These are phyloP conservation scores for Deinandra increscens DNA, from an alignment of 129 eudicot genomes.

Conservation along the genomic window DNA sequence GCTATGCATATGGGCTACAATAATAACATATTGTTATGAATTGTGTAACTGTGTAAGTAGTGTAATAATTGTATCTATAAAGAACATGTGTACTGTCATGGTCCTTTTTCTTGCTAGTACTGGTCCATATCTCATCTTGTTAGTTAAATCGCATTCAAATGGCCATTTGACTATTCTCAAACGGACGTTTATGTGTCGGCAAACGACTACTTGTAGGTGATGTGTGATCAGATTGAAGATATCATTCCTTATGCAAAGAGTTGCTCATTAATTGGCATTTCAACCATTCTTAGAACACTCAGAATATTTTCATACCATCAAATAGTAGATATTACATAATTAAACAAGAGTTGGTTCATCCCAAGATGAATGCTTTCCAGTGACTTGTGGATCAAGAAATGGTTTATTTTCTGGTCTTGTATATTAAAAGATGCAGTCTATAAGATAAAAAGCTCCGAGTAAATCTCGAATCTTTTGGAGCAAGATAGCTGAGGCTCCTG, in stretches of 20 bases:
- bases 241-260: too few relatives aligned
- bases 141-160: too few relatives aligned
- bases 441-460: constrained; percentile 41
- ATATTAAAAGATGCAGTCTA: constrained; percentile 15
- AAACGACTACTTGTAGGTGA: too few relatives aligned
- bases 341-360: constrained; percentile 12
- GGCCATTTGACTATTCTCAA: too few relatives aligned
- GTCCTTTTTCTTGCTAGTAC: too few relatives aligned
- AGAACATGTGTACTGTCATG: not conserved
- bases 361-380: not conserved
- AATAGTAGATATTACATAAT: constrained; percentile 4
- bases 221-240: too few relatives aligned
- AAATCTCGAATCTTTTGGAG: constrained; percentile 53
- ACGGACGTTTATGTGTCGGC: too few relatives aligned
- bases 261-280: too few relatives aligned
- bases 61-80: not conserved
- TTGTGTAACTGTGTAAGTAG: not conserved
- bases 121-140: too few relatives aligned
- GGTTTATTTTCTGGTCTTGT: not conserved
- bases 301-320: not conserved
- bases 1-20: constrained; percentile 15
- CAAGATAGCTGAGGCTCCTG: constrained; percentile 68
- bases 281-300: too few relatives aligned
- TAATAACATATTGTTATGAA: too few relatives aligned
- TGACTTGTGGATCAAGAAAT: not conserved